phyloP scores from a whole-genome alignment of 2,329 filamentous ascomycete species.

The Chalara sp. region DNA sequence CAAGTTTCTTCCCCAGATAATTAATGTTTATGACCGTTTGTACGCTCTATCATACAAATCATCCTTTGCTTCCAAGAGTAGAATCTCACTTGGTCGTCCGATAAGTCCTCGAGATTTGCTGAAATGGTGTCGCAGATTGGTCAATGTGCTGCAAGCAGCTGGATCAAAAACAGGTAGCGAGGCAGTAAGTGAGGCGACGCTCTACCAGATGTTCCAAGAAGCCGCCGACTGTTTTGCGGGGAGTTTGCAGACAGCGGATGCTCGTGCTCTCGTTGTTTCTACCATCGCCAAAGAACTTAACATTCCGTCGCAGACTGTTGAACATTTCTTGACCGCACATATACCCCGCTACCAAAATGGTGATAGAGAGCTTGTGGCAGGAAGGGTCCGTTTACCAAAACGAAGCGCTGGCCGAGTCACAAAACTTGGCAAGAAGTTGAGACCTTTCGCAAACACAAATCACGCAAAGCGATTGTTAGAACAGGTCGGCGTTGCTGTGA shows the following conservation, averaged over 20 bases:
- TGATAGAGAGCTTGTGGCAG: constrained; percentile 53
- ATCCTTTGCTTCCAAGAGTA: constrained; percentile 39
- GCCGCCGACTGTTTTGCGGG: constrained; percentile 88
- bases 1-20: constrained; percentile 52
- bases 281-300: constrained; percentile 82
- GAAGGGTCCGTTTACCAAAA: constrained; percentile 54
- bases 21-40: constrained; percentile 51
- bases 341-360: constrained; percentile 62
- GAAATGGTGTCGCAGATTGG: constrained; percentile 81
- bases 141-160: constrained; percentile 53
- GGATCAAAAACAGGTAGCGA: constrained; percentile 62
- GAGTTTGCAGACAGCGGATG: constrained; percentile 60
- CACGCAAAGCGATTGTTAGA: constrained; percentile 82
- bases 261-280: constrained; percentile 53
- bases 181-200: constrained; percentile 61
- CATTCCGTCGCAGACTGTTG: constrained; percentile 72
- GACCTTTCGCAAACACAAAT: constrained; percentile 80
- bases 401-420: constrained; percentile 38
- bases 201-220: constrained; percentile 87
- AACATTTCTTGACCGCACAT: constrained; percentile 69
- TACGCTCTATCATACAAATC: constrained; percentile 36
- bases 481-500: constrained; percentile 76
- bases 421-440: constrained; percentile 44
- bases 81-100: constrained; percentile 42
- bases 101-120: constrained; percentile 73